Evolutionary conservation across 2,329 filamentous ascomycete genomes (phyloP), one percentile per base, ranked within the genome.

Genomic region (Arthroderma sp.): DNA sequence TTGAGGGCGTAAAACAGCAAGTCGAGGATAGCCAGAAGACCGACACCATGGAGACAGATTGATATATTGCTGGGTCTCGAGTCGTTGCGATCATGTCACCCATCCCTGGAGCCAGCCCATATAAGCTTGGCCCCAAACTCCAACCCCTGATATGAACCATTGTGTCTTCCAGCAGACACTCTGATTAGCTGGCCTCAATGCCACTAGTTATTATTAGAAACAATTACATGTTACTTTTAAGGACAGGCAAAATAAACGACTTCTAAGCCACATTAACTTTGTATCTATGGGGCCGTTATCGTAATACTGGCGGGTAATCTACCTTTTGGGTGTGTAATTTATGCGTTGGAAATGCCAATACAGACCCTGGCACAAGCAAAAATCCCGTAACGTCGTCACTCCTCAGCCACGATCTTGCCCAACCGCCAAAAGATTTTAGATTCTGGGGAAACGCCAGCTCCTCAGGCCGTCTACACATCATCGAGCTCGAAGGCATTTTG

Each of bases 1-100:
- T 98, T 21, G 82, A 94, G 57, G 93, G 91, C 2, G 84, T 96
- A 52, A 93, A 87, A 78, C 85, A 82, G 74, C 84, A 82, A 4
- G 86, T 90, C 0, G 58, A 61, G 38, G 63, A 68, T 51, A 65
- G 69, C 59, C 44, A 51, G 15, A 63, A 64, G 56, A 65, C 62
- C 52, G 68, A 71, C 59, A 64, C 63, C 49, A 77, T 77, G 74
- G 73, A 76, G 47, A 74, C 72, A 35, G 72, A 75, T 63, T 73
- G 59, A 51, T 38, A 25, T 52, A 33, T 13, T 17, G 9, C 15
- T 6, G 8, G 9, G 8, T 25, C 51, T 11, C n/a, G 4, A 35
- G 13, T 37, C 25, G 5, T 33, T 13, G 35, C 25, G n/a, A 33
- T 31, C n/a, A 35, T n/a, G 4, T 33, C 9, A 19, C 17, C 13